Evolutionary conservation across 129 eudicot genomes (phyloP), one percentile per base, ranked within the genome.

Genomic region (Logfia minima): DNA sequence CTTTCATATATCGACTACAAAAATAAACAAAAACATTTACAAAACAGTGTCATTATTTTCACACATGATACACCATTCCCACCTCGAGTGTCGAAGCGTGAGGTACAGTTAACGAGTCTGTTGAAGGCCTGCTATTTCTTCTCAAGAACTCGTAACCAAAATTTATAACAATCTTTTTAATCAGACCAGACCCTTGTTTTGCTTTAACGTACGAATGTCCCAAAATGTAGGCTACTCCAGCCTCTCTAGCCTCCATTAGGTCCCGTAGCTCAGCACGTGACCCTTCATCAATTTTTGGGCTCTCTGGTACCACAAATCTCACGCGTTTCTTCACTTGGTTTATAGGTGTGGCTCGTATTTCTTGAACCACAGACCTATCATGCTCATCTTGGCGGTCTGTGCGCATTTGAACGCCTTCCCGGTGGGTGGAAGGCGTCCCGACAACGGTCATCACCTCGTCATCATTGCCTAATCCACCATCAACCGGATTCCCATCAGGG

Each of bases 1-100:
- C 70, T 43, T 70, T 79, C 60, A 56, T 28, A 14, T 71, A 78
- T 64, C 53, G 29, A 72, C 78, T 79, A 79, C 74, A 64, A 79
- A 79, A 71, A 71, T n/a, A 71, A 55, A 43, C 28, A 66, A 52
- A 79, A 64, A 2, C 68, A 75, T 81, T 74, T 79, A 79, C 77
- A 79, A 52, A 67, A 62, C n/a, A 7, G 32, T 29, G 71, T 26
- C 37, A 4, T 5, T 18, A 8, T 29, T 18, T 60, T 83, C 82
- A 93, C 71, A 93, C 90, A 79, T 88, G 92, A 76, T 86, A 93
- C 58, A 85, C 83, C 98, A 93, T 93, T 35, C 98, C 98, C 24
- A 93, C 98, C 81, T 93, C 97, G 16, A 94, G 88, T 5, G 97
- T 89, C 9, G 97, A 91, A 58, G 99, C 97, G 82, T 89, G 99